Evolutionary conservation across 345 rosid species (phyloP).

Genomic region (Hypericum perforatum): DNA sequence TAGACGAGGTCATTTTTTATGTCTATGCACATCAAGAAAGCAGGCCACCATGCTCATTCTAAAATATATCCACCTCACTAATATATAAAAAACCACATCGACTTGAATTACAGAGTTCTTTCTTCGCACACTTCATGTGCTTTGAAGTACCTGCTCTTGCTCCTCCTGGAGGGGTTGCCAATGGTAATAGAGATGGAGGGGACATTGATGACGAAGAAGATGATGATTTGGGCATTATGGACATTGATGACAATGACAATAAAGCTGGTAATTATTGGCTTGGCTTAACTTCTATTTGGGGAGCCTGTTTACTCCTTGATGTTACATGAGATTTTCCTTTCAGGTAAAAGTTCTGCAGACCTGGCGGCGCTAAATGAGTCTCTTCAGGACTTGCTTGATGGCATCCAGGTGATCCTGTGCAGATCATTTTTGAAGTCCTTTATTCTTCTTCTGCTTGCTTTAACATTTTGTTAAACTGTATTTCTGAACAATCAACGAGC

Average conservation of each 20-base stretch:
- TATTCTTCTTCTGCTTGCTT: neutral
- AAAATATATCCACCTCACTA: too few relatives aligned
- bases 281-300: too few relatives aligned
- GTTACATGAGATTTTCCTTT: constrained; percentile 1
- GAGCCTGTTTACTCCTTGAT: too few relatives aligned
- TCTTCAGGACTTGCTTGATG: constrained; percentile 94
- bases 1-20: constrained; percentile 66
- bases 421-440: neutral
- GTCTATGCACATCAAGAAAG: constrained; percentile 9
- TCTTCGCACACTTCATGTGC: constrained; percentile 99
- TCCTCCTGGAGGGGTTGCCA: constrained; percentile 65
- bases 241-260: constrained; percentile 70
- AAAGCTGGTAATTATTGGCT: constrained; percentile 44
- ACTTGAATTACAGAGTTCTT: constrained; percentile 74
- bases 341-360: constrained; percentile 72
- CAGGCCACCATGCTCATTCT: neutral
- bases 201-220: constrained; percentile 38
- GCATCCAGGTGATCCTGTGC: constrained; percentile 92
- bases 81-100: neutral
- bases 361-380: constrained; percentile 75
- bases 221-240: constrained; percentile 95
- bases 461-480: neutral
- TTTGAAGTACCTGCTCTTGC: constrained; percentile 94
- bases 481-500: constrained; percentile 1
- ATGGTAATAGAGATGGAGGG: constrained; percentile 44